phyloP scores from a whole-genome alignment of 2,329 filamentous ascomycete species.

The Trichoderma gracile region DNA sequence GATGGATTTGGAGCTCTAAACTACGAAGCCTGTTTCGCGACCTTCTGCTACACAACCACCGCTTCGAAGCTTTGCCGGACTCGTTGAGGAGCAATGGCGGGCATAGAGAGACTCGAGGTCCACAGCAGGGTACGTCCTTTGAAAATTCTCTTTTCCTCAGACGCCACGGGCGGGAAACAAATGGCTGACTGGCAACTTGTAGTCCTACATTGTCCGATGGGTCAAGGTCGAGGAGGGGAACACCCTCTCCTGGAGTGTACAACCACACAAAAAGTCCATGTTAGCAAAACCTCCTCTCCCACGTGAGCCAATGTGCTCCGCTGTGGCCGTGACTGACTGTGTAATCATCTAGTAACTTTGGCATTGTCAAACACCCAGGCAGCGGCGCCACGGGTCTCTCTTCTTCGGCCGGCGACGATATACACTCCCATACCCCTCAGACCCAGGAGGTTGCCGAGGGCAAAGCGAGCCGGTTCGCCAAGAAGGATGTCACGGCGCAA shows the following conservation, averaged over 20 bases:
- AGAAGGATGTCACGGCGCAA: slow-evolving; percentile 63
- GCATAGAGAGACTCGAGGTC: slow-evolving; percentile 94
- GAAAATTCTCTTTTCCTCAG: not conserved
- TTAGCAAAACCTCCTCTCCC: slow-evolving; percentile 37
- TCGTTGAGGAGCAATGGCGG: slow-evolving; percentile 63
- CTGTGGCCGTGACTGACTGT: not conserved
- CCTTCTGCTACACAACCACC: slow-evolving; percentile 1
- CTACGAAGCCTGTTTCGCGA: slow-evolving; percentile 19
- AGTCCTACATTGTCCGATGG: slow-evolving; percentile 99
- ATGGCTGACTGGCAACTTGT: slow-evolving; percentile 32
- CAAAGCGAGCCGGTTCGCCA: slow-evolving; percentile 51
- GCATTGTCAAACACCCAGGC: slow-evolving; percentile 95
- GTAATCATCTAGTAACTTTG: slow-evolving; percentile 69
- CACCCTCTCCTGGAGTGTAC: slow-evolving; percentile 95
- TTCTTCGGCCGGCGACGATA: slow-evolving; percentile 47
- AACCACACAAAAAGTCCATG: slow-evolving; percentile 97
- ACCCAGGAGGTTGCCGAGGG: slow-evolving; percentile 46
- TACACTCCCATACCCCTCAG: slow-evolving; percentile 51
- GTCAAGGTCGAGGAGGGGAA: slow-evolving; percentile 86
- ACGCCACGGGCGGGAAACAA: not conserved
- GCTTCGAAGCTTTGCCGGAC: slow-evolving; percentile 1
- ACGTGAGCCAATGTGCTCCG: not conserved
- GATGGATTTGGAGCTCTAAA: slow-evolving; percentile 26
- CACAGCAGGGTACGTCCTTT: slow-evolving; percentile 78
- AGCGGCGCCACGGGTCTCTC: slow-evolving; percentile 56